Percentiles rank a stretch among this genome's conserved stretches.
Evolutionary conservation across 169 alveolate species (phyloP).

Genomic region (Babesia bovis): DNA sequence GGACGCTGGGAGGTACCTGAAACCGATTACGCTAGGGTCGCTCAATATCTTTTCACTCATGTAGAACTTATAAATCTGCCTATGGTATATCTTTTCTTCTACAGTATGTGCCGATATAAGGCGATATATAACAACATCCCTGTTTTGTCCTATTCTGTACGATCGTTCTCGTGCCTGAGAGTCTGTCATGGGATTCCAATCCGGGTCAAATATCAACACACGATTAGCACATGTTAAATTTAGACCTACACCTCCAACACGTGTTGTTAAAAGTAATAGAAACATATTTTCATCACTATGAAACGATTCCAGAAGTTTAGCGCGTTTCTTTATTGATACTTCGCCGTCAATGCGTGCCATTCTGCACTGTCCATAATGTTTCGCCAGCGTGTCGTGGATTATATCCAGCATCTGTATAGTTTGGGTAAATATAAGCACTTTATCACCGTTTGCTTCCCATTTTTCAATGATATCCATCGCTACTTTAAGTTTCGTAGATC

Average conservation of each 20-base stretch:
- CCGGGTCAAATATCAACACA: constrained; percentile 94
- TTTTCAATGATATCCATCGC: constrained; percentile 81
- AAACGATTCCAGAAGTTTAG: constrained; percentile 84
- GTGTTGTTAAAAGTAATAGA: constrained; percentile 90
- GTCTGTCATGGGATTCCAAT: constrained; percentile 97
- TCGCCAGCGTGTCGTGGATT: constrained; percentile 78
- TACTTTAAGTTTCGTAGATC: constrained; percentile 88
- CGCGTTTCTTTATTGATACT: constrained; percentile 91
- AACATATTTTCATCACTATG: constrained; percentile 82
- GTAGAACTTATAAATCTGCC: constrained; percentile 76
- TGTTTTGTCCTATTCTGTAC: constrained; percentile 97
- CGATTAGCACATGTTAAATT: constrained; percentile 94
- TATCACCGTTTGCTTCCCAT: constrained; percentile 75
- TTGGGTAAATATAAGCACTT: constrained; percentile 89
- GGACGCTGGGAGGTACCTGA: constrained; percentile 22
- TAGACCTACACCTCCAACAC: constrained; percentile 98
- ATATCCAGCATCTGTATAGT: constrained; percentile 91
- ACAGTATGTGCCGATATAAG: constrained; percentile 92
- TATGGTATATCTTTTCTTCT: constrained; percentile 92
- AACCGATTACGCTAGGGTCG: constrained; percentile 58
- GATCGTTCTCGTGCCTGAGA: constrained; percentile 95
- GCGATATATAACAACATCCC: constrained; percentile 92
- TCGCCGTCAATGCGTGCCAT: constrained; percentile 95
- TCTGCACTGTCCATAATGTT: constrained; percentile 57
- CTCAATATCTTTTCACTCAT: constrained; percentile 65